Conservation (phyloP, 768 basidiomycete species). For the Suillus discolor region DNA sequence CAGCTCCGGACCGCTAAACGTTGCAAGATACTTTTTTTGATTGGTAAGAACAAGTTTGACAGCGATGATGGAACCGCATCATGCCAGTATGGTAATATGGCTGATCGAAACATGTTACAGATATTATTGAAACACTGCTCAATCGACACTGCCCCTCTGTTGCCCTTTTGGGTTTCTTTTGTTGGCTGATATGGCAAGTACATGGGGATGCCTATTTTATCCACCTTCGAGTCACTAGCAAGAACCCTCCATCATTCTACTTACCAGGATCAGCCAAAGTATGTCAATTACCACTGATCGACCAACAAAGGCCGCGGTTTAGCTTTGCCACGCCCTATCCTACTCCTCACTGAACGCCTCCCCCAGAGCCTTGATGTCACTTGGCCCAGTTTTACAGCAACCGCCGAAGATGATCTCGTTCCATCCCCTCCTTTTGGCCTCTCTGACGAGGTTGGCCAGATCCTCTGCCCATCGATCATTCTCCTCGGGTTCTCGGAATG, state of each 20-base stretch:
- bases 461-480: conserved; percentile 38
- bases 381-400: conserved; percentile 64
- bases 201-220: not conserved
- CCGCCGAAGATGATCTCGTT: conserved; percentile 63
- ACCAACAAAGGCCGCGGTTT: not conserved
- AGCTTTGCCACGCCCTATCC: not conserved
- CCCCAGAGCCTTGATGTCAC: conserved; percentile 43
- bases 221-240: not conserved
- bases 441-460: conserved; percentile 28
- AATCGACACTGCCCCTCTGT: not conserved
- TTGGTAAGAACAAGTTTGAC: not conserved
- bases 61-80: not conserved
- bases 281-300: not conserved
- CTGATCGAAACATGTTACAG: not conserved
- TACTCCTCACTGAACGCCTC: not conserved
- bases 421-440: conserved; percentile 37
- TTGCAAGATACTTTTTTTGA: conserved; percentile 1
- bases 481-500: conserved; percentile 38
- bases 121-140: too few species aligned
- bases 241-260: conserved; percentile 1
- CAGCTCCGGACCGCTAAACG: not conserved
- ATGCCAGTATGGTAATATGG: not conserved
- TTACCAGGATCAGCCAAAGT: not conserved
- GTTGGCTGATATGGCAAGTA: conserved; percentile 1
- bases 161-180: not conserved